Percentiles rank a stretch among this genome's conserved stretches.
Conservation (phyloP, 805 yeast genomes). For the Pichia sporocuriosa region DNA sequence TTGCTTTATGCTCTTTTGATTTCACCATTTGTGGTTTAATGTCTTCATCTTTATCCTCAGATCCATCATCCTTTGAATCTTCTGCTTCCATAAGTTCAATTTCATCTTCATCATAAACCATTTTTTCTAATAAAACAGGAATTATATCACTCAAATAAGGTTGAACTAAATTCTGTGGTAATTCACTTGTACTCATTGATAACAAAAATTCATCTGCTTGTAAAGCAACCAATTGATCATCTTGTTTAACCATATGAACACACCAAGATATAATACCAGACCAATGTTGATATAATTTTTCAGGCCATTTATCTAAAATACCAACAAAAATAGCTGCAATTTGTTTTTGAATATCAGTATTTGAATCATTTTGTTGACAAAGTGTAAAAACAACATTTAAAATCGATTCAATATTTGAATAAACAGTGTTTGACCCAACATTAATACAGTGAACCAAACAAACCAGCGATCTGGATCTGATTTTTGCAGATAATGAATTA, state of each 20-base stretch:
- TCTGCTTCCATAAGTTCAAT: conserved; percentile 53
- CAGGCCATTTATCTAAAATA: conserved; percentile 72
- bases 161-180: conserved; percentile 48
- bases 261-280: conserved; percentile 83
- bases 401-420: conserved; percentile 59
- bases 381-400: conserved; percentile 58
- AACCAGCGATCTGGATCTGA: conserved; percentile 54
- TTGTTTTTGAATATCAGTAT: conserved; percentile 57
- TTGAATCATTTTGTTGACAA: conserved; percentile 47
- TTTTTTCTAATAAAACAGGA: conserved; percentile 71
- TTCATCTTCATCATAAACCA: conserved; percentile 86
- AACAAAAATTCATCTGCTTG: conserved; percentile 92
- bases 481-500: conserved; percentile 42
- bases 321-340: conserved; percentile 71
- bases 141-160: conserved; percentile 57
- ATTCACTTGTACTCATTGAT: conserved; percentile 57
- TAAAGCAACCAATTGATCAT: conserved; percentile 68
- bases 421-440: conserved; percentile 57
- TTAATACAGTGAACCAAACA: conserved; percentile 75
- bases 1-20: conserved; percentile 39
- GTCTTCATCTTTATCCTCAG: conserved; percentile 81
- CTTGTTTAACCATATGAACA: conserved; percentile 63
- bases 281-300: conserved; percentile 70
- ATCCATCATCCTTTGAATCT: conserved; percentile 71
- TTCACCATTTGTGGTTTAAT: conserved; percentile 76